These are phyloP conservation scores for Cladophialophora bantiana DNA, from an alignment of 2,329 filamentous ascomycete species.

Conservation along the genomic window DNA sequence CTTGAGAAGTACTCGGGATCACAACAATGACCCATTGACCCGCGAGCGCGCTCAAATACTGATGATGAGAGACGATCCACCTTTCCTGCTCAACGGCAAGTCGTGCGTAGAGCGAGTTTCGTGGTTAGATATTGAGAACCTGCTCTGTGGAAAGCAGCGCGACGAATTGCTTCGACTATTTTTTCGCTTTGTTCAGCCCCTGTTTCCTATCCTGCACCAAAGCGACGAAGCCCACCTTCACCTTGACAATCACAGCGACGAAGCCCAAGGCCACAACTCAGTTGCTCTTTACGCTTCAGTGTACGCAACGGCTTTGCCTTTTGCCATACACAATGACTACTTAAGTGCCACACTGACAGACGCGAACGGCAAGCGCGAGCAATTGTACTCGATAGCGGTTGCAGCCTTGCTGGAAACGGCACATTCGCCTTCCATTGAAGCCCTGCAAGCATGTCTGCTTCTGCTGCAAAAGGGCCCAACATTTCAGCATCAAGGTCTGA, in stretches of 20 bases:
- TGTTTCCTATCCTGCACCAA: slow-evolving; percentile 84
- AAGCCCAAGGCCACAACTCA: slow-evolving; percentile 49
- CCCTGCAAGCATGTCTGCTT: slow-evolving; percentile 61
- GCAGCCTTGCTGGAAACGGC: slow-evolving; percentile 26
- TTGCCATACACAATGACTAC: slow-evolving; percentile 67
- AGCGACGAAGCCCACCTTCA: slow-evolving; percentile 76
- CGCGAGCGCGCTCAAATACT: slow-evolving; percentile 5
- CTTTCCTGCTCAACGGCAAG: slow-evolving; percentile 6
- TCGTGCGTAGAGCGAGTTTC: neutral
- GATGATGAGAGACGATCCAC: slow-evolving; percentile 14
- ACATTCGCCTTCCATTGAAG: slow-evolving; percentile 55
- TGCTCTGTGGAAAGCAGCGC: slow-evolving; percentile 23
- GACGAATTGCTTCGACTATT: slow-evolving; percentile 59
- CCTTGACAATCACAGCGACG: slow-evolving; percentile 72
- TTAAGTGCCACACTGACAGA: slow-evolving; percentile 35
- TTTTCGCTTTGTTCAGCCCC: slow-evolving; percentile 79
- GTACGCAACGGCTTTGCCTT: slow-evolving; percentile 80
- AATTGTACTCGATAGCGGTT: slow-evolving; percentile 28
- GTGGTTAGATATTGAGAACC: slow-evolving; percentile 16
- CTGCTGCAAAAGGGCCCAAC: slow-evolving; percentile 47
- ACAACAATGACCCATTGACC: neutral
- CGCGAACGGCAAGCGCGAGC: slow-evolving; percentile 29
- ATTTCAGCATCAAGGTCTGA: slow-evolving; percentile 49
- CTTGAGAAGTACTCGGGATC: slow-evolving; percentile 3
- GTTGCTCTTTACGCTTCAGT: slow-evolving; percentile 78